A percentile compares a stretch with the other conserved stretches of the same genome.
Conservation (phyloP, 208 protist genomes). For the Crithidia sp. region DNA sequence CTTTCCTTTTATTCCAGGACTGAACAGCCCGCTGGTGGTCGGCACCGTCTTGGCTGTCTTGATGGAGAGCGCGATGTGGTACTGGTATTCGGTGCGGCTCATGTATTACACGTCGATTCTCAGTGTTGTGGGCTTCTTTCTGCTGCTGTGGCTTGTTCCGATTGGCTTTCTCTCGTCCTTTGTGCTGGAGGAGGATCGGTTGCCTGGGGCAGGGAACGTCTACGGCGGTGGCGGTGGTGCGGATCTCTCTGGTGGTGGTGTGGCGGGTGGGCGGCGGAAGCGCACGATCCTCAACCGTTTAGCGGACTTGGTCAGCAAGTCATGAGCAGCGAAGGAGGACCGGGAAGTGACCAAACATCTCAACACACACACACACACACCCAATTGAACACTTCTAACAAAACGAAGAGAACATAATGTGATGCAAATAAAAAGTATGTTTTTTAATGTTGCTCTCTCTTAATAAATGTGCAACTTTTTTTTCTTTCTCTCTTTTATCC, state of each 20-base stretch:
- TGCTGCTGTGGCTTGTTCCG: constrained; percentile 67
- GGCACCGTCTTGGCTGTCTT: constrained; percentile 26
- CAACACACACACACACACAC: no score
- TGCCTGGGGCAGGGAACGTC: constrained; percentile 38
- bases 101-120: constrained; percentile 32
- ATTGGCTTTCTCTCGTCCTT: constrained; percentile 50
- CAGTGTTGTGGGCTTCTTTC: constrained; percentile 49
- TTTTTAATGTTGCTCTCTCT: no score
- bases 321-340: neutral
- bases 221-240: constrained; percentile 13
- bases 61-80: constrained; percentile 61
- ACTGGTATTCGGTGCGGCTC: constrained; percentile 36
- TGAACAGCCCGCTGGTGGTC: constrained; percentile 40
- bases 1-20: constrained; percentile 49
- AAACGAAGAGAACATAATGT: no score
- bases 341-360: no score
- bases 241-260: neutral
- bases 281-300: constrained; percentile 35
- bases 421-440: no score
- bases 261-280: constrained; percentile 6
- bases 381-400: no score
- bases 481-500: no score
- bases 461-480: no score
- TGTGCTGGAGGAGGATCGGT: constrained; percentile 50
- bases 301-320: constrained; percentile 20